Base-by-base conservation (phyloP, 352 stramenopile species). In the Thraustochytrium aureum region DNA sequence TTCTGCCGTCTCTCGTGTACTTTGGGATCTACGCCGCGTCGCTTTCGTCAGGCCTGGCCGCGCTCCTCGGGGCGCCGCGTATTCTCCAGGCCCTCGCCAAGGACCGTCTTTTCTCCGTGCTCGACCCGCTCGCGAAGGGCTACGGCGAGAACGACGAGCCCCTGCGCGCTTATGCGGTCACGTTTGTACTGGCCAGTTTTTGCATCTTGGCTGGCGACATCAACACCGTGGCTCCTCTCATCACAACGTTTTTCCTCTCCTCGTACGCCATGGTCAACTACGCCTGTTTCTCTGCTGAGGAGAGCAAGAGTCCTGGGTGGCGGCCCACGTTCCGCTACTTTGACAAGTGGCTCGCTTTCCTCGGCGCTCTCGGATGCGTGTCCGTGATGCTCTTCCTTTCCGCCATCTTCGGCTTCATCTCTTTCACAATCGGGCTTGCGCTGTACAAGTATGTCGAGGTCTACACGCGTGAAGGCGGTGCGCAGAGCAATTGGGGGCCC, bases 171-270 rank as follows among this genome's bases (percentile, higher is more conserved):
- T 88, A 92, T 14, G 32, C 89, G 2, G 89, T 92, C 59, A 92
- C 88, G 0, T 87, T 85, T 0, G 5, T 89, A 0, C 62, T 92
- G 22, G 86, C 87, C 1, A 83, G 89, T 47, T 66, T 90, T 2
- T 92, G 90, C 62, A 91, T 92, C 54, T 90, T 88, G 47, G 85
- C 90, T 47, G 89, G 89, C 10, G 88, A 91, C 61, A 59, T 92
- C 56, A 88, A 91, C 43, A 74, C 73, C 17, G 54, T 92, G 32
- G 88, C 89, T 17, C 89, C 89, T 30, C 89, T 92, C 33, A 92
- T 89, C 84, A 92, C 89, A 6, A 92, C 88, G 7, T 92, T 92
- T 81, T 92, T 92, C 83, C 91, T 88, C 37, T 75, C 91, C 30
- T 89, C 87, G 39, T 92, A 92, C 81, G 87, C 88, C 0, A 85